Percentiles rank a stretch among this genome's conserved stretches.
phyloP scores from a whole-genome alignment of 495 filamentous ascomycete species.

The Aspergillus sparsus region DNA sequence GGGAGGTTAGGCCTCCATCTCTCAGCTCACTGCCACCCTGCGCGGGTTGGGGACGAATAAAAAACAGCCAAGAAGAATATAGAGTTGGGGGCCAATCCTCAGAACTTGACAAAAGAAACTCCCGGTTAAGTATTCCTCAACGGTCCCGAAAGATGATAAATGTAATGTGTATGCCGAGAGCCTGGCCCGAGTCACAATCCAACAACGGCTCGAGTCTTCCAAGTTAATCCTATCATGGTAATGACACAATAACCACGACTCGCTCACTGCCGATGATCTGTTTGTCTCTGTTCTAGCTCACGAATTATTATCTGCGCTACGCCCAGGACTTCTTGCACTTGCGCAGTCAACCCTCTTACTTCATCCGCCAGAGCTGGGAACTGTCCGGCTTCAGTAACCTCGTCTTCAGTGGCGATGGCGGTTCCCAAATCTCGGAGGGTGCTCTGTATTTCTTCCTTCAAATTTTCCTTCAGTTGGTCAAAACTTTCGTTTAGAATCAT shows the following conservation, averaged over 20 bases:
- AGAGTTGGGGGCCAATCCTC: no score
- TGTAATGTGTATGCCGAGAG: no score
- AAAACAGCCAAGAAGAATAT: no score
- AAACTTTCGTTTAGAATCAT: background rate
- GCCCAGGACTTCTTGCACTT: background rate
- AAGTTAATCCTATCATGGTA: no score
- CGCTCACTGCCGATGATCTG: background rate
- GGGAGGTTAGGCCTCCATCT: background rate
- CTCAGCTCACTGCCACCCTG: background rate
- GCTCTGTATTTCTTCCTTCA: slow-evolving; percentile 1
- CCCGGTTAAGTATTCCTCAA: no score
- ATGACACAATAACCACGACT: background rate
- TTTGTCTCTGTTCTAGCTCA: background rate
- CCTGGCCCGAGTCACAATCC: no score
- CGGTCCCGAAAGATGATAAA: no score
- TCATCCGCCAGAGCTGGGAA: background rate
- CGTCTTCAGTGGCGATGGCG: background rate
- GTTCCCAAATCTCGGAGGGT: slow-evolving; percentile 4
- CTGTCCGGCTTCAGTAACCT: background rate
- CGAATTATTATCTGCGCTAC: background rate
- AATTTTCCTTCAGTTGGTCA: background rate
- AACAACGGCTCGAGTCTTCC: no score
- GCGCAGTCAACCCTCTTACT: background rate
- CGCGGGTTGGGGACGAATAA: no score
- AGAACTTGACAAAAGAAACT: no score